Evolutionary conservation across 495 filamentous ascomycete genomes (phyloP).

Genomic region (Hypoxylon fuscum): DNA sequence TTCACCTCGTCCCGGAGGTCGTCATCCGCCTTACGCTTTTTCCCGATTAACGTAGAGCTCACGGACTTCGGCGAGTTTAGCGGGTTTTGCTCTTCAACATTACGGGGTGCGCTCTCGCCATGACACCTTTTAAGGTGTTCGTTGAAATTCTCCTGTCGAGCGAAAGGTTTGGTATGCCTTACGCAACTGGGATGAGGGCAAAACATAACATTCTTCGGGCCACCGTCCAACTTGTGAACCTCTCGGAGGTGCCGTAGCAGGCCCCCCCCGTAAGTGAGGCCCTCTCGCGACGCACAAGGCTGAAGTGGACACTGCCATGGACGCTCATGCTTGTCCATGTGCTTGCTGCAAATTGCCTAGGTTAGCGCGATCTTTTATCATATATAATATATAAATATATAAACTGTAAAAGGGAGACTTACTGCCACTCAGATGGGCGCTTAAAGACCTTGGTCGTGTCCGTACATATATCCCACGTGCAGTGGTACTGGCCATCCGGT

Average conservation of each 20-base stretch:
- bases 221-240: slow-evolving; percentile 86
- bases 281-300: slow-evolving; percentile 81
- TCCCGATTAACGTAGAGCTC: slow-evolving; percentile 33
- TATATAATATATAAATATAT: too few species aligned
- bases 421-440: slow-evolving; percentile 94
- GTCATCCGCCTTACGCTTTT: slow-evolving; percentile 60
- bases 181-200: slow-evolving; percentile 85
- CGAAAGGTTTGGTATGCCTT: slow-evolving; percentile 81
- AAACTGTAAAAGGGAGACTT: slow-evolving; percentile 50
- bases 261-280: slow-evolving; percentile 93
- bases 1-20: slow-evolving; percentile 59
- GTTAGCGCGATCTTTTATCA: slow-evolving; percentile 14
- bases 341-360: slow-evolving; percentile 69
- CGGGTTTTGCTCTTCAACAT: slow-evolving; percentile 23
- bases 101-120: slow-evolving; percentile 32
- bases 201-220: slow-evolving; percentile 78
- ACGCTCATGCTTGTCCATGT: slow-evolving; percentile 96
- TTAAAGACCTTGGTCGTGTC: slow-evolving; percentile 68
- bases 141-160: slow-evolving; percentile 84
- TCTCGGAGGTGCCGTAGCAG: slow-evolving; percentile 89
- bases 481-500: too few species aligned
- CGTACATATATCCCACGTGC: slow-evolving; percentile 49
- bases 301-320: slow-evolving; percentile 84
- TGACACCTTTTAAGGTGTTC: slow-evolving; percentile 89
- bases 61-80: slow-evolving; percentile 42